Base-by-base conservation (phyloP, 345 rosid species). In the Balakata baccata region DNA sequence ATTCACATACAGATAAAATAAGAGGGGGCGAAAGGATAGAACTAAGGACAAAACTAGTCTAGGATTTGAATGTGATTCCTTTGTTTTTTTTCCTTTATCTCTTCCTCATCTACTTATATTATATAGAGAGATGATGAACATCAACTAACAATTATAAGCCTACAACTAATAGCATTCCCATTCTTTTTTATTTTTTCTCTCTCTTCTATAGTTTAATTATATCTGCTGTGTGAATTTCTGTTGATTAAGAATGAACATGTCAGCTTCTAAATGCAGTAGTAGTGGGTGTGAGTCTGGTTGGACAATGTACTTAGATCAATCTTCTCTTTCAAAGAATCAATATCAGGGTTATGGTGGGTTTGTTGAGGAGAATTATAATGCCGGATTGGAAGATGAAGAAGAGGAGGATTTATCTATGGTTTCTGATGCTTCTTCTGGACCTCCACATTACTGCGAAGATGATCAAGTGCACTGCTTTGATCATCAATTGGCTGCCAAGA, bases 361-460 rank as follows among this genome's bases (percentile, higher is more conserved):
- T 57, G 74, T 39, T 64, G 71, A 72, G 66, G 74, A 68, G 20
- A 73, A 67, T 43, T 66, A 68, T 50, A 73, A 74, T 47, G 77
- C 52, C 4, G 75, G 38, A 45, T 64, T 52, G 0, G 79, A 38
- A 12, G 22, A 62, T 14, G 22, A 62, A 14, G 66, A 62, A 49
- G 87, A 85, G 13, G 90, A 84, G 41, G 89, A 89, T 71, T 81
- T 87, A 49, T 91, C 98, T 25, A 93, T 89, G 97, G 85, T 93
- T 71, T 93, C 98, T 6, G 97, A 93, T 85, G 98, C 98, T 37
- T 93, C 97, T 66, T 93, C 98, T 52, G 92, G 89, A 0, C 95
- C 89, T 46, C 89, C 90, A 3, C 84, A 85, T 83, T 82, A 81
- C 65, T 71, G 68, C 38, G 79, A 81, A 76, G 85, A 80, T 46